Evolutionary conservation across 805 yeast genomes (phyloP).

Genomic region (Pichia ethanolica): DNA sequence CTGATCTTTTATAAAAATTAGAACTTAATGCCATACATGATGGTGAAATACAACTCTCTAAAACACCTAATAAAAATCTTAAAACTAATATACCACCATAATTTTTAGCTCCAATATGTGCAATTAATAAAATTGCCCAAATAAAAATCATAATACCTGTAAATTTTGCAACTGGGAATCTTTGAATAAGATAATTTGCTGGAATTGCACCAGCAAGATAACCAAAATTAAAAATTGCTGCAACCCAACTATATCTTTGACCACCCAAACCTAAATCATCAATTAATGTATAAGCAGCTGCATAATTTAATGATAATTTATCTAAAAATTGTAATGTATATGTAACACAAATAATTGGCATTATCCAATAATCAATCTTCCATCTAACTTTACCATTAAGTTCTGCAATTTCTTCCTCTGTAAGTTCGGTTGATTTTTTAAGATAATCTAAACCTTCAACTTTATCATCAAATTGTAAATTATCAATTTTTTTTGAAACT

Average conservation of each 20-base stretch:
- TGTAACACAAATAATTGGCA: neutral
- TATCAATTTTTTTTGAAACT: too few relatives aligned
- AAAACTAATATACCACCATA: conserved; percentile 40
- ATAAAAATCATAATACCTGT: conserved; percentile 41
- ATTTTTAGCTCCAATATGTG: conserved; percentile 40
- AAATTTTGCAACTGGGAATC: conserved; percentile 47
- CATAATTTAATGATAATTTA: neutral
- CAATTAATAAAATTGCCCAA: conserved; percentile 56
- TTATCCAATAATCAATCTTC: neutral
- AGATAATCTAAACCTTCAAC: neutral
- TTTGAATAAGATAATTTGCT: conserved; percentile 29
- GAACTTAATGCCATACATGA: neutral
- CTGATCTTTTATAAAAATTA: conserved; percentile 11
- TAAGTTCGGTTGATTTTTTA: neutral
- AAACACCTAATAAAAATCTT: conserved; percentile 30
- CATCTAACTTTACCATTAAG: neutral
- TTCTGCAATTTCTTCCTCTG: neutral
- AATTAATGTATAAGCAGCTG: neutral
- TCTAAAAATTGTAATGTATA: neutral
- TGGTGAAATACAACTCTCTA: conserved; percentile 35
- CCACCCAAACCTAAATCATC: neutral
- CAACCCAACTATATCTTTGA: neutral
- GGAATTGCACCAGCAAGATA: neutral
- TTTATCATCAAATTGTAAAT: too few relatives aligned
- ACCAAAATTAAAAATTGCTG: neutral